These are phyloP conservation scores for Cercospora sp. DNA, from an alignment of 2,329 filamentous ascomycete genomes.

Conservation along the genomic window DNA sequence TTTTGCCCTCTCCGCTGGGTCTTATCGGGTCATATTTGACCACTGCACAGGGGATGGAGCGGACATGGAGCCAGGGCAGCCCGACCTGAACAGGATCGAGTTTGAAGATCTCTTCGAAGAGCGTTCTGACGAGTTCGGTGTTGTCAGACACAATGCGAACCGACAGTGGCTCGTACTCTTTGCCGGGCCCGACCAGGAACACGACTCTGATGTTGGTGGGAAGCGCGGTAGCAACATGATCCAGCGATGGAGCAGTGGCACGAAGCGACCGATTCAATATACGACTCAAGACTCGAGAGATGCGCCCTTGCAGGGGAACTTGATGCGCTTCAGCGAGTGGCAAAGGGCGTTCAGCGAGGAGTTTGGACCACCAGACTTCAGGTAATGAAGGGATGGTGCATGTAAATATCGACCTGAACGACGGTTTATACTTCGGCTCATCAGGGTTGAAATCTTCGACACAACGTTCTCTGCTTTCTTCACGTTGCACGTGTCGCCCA, in stretches of 20 bases:
- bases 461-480: not conserved
- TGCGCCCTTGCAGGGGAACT: not conserved
- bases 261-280: constrained; percentile 5
- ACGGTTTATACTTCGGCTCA: not conserved
- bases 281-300: not conserved
- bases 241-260: constrained; percentile 2
- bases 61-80: not conserved
- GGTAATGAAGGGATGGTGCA: not conserved
- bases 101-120: constrained; percentile 11
- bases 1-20: constrained; percentile 1
- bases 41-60: constrained; percentile 3
- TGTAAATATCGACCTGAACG: not conserved
- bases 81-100: constrained; percentile 1
- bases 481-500: not conserved
- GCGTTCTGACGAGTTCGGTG: not conserved
- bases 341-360: not conserved
- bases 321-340: not conserved
- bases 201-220: constrained; percentile 6
- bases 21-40: constrained; percentile 1
- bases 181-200: not conserved
- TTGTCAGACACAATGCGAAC: not conserved
- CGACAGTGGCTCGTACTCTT: not conserved
- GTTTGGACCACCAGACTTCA: not conserved
- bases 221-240: not conserved
- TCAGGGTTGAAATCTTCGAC: not conserved